Base-by-base conservation (phyloP, 1,284 basidiomycete species). In the Moesziomyces parantarcticus region DNA sequence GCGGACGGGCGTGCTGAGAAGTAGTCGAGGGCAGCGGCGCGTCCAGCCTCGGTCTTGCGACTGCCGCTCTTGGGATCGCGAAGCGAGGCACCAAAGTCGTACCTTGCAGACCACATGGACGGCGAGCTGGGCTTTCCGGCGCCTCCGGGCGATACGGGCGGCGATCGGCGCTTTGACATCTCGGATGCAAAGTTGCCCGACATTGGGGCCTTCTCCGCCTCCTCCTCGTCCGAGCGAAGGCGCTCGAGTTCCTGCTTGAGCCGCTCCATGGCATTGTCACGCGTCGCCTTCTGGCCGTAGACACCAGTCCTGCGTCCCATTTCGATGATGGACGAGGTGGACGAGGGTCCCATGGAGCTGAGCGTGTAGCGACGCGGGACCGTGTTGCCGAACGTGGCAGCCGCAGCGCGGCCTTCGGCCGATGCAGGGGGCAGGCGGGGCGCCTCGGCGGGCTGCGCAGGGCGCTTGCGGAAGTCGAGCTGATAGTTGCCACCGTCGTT, bases 401-500 rank as follows among this genome's bases (percentile, higher is more conserved):
- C 48, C 5, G 57, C 25, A 10, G 32, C 39, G 16, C 54, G 56
- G 8, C 43, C n/a, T 6, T 72, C 69, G 56, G 32, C 42, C 25
- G 63, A 62, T 9, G 43, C 20, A 16, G 63, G 69, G 10, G 63
- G 69, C 41, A 59, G 48, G 22, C 69, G 59, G 22, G 59, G 25
- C 2, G 45, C 53, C 39, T 61, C 67, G 34, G 64, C 64, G 29
- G 61, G 47, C 57, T 58, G 62, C 2, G 64, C 50, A 3, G 71
- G 70, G 16, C 78, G 69, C 74, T 80, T 83, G 44, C 75, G 73
- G 76, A 86, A 86, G 70, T 85, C 84, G 61, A 92, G 88, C 66
- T 90, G 86, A 84, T 95, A 97, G 83, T 97, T 93, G 68, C 87
- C 82, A 7, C 90, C 91, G 40, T 82, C 85, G 81, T 97, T 97